Conservation (phyloP, 768 basidiomycete species). For the Termitomyces sp. region DNA sequence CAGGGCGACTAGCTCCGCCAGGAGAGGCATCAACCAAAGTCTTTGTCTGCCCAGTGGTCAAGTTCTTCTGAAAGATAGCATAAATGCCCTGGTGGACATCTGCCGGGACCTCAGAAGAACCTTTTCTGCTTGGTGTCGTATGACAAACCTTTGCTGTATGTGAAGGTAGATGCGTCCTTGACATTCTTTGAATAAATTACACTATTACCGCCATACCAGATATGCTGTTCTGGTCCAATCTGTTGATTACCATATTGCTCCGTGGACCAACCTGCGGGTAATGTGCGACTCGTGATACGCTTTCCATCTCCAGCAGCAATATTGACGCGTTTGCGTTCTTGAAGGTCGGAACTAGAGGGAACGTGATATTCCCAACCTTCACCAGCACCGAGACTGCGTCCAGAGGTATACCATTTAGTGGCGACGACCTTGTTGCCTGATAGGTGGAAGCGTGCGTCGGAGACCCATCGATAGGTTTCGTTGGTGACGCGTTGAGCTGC, state of each 20-base stretch:
- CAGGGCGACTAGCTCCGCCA: constrained; percentile 71
- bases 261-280: constrained; percentile 58
- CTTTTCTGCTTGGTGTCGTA: background rate
- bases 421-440: constrained; percentile 56
- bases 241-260: constrained; percentile 62
- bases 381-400: constrained; percentile 60
- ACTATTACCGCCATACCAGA: constrained; percentile 52
- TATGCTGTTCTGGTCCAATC: constrained; percentile 67
- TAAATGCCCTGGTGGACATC: constrained; percentile 70
- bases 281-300: constrained; percentile 31
- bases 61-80: constrained; percentile 60
- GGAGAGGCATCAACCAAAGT: constrained; percentile 51
- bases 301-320: background rate
- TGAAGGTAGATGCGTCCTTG: constrained; percentile 40
- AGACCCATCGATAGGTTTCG: constrained; percentile 68
- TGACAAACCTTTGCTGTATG: constrained; percentile 59
- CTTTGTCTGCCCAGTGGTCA: constrained; percentile 48
- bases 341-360: constrained; percentile 33
- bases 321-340: constrained; percentile 42
- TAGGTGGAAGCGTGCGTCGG: constrained; percentile 67
- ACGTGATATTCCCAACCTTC: constrained; percentile 68
- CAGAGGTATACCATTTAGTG: constrained; percentile 74
- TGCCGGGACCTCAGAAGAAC: constrained; percentile 16
- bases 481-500: constrained; percentile 54
- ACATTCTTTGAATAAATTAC: constrained; percentile 67